Percentiles rank a stretch among this genome's conserved stretches.
These are phyloP conservation scores for Phytophthora pini DNA, from an alignment of 352 stramenopile species.

Conservation along the genomic window DNA sequence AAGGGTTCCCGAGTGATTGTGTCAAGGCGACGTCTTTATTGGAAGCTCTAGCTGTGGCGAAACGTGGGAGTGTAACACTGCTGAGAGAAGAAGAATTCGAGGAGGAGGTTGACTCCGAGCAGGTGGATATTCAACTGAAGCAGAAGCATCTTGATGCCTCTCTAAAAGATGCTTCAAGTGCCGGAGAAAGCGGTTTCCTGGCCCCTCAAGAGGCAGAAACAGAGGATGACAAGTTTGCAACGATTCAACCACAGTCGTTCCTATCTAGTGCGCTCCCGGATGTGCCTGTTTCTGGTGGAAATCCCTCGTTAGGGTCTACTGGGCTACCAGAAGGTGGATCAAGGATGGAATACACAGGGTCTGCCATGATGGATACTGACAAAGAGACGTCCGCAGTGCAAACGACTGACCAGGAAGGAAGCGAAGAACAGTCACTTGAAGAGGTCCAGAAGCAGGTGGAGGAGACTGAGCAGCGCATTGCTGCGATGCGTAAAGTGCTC, in stretches of 20 bases:
- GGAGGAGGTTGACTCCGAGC: constrained; percentile 16
- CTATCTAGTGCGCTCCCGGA: constrained; percentile 19
- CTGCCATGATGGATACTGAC: constrained; percentile 7
- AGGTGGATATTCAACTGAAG: neutral
- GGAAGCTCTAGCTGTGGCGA: constrained; percentile 44
- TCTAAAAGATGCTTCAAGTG: neutral
- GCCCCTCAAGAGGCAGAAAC: constrained; percentile 12
- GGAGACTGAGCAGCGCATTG: constrained; percentile 44
- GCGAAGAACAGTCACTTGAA: constrained; percentile 34
- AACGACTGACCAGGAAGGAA: neutral
- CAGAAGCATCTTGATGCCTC: neutral
- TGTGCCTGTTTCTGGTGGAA: constrained; percentile 14
- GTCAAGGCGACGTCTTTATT: constrained; percentile 47
- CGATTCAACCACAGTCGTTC: constrained; percentile 21
- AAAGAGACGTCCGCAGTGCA: neutral
- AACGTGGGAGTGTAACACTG: constrained; percentile 12
- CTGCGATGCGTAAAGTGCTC: constrained; percentile 50
- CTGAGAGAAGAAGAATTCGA: constrained; percentile 37
- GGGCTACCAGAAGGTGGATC: neutral
- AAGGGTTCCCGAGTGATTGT: constrained; percentile 34
- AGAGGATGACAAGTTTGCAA: constrained; percentile 23
- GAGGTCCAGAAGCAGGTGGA: constrained; percentile 40
- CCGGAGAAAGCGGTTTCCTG: constrained; percentile 10
- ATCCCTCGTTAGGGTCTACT: neutral
- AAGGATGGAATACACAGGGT: constrained; percentile 4